Evolutionary conservation across 352 stramenopile genomes (phyloP), one percentile per base, ranked within the genome.

Genomic region (Phytophthora pseudosyringae): DNA sequence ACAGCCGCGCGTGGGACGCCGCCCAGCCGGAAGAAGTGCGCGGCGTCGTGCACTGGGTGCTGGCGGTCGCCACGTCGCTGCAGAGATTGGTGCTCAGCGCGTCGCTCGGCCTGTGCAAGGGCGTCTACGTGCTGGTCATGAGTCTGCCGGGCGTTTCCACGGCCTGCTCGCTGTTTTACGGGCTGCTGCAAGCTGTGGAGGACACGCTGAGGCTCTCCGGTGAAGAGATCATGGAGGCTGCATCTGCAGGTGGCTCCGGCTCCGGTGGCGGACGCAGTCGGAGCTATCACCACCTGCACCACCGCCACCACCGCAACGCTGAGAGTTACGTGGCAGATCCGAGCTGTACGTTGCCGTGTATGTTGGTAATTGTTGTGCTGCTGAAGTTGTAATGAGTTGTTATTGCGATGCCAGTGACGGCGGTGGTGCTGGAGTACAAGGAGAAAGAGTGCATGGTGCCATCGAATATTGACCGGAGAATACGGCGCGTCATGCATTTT

Each of bases 401-500:
- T 58, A 28, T 15, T 71, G 28, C 31, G 32, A 39, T 21, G 40
- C 29, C 43, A 94, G 85, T 95, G 53, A 92, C 84, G 1, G 88
- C 88, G 4, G 85, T 96, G 4, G 88, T 96, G 55, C 70, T 96
- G 13, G 87, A 94, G 51, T 96, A 96, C 53, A 84, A 88, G 18
- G 86, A 94, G 50, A 96, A 95, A 47, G 86, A 96, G 50, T 86
- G 77, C 63, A 84, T 87, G 65, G 80, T 96, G 54, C 83, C 87
- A 26, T 79, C 76, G 41, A 91, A 85, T 60, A 94, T 95, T 67
- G 92, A 94, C 65, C 72, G 81, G 38, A 82, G 88, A 65, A 96
- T 96, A 81, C 86, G 90, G 43, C 86, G 88, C 16, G 85, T 94
- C 49, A 96, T 96, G 88, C 88, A 96, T 50, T 93, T 95, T 57